Evolutionary conservation across 352 stramenopile genomes (phyloP).

Genomic region (Phytophthora sp.): DNA sequence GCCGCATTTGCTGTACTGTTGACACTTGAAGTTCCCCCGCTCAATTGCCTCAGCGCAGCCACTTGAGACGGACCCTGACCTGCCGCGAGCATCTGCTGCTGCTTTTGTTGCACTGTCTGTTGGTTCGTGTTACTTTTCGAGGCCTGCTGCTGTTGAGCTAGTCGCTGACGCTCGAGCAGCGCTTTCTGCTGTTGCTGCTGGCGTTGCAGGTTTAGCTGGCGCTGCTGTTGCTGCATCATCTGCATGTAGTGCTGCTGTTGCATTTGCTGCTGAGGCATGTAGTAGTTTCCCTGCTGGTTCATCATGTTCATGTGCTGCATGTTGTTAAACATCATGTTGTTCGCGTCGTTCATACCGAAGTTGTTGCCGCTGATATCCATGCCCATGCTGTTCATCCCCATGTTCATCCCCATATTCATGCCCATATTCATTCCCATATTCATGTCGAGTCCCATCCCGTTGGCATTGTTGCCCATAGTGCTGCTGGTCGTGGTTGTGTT

Average conservation of each 20-base stretch:
- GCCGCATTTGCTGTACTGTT: slow-evolving; percentile 23
- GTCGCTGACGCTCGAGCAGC: slow-evolving; percentile 38
- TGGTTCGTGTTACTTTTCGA: slow-evolving; percentile 30
- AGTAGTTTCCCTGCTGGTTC: slow-evolving; percentile 71
- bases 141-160: slow-evolving; percentile 39
- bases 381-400: slow-evolving; percentile 57
- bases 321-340: slow-evolving; percentile 77
- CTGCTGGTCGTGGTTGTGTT: slow-evolving; percentile 40
- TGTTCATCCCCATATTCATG: slow-evolving; percentile 65
- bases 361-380: slow-evolving; percentile 73
- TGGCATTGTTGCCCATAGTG: slow-evolving; percentile 26
- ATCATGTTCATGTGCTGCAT: slow-evolving; percentile 83
- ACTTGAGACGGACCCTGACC: slow-evolving; percentile 35
- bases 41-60: slow-evolving; percentile 40
- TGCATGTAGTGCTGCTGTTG: slow-evolving; percentile 87
- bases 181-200: slow-evolving; percentile 50
- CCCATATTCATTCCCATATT: slow-evolving; percentile 57
- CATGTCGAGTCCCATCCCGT: slow-evolving; percentile 46
- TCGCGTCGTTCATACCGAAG: slow-evolving; percentile 58
- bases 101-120: slow-evolving; percentile 44
- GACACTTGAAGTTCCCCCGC: slow-evolving; percentile 23
- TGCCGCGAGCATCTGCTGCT: slow-evolving; percentile 45
- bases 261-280: slow-evolving; percentile 72
- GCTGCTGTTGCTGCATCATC: slow-evolving; percentile 48
- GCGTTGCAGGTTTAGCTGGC: slow-evolving; percentile 42